Conservation (phyloP, 352 stramenopile species). For the Pythium brachiatum region DNA sequence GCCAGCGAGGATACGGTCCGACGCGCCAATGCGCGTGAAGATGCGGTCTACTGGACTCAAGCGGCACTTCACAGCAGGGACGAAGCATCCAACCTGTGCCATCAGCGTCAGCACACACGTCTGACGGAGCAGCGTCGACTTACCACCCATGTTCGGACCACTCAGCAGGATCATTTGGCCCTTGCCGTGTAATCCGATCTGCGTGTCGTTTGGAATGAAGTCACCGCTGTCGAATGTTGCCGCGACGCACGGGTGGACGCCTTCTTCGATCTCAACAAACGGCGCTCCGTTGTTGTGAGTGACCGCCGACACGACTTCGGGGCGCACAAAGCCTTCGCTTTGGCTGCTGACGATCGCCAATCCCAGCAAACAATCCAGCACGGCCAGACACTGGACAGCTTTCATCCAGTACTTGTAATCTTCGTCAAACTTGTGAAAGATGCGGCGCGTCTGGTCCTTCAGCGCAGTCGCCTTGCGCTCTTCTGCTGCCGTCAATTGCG, state of each 20-base stretch:
- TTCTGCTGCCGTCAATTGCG: constrained; percentile 73
- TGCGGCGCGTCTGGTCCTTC: constrained; percentile 85
- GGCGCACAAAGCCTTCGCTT: constrained; percentile 91
- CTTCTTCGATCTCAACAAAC: constrained; percentile 91
- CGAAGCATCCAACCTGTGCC: constrained; percentile 99
- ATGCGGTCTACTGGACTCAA: constrained; percentile 98
- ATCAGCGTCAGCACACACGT: constrained; percentile 98
- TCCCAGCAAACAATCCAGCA: constrained; percentile 95
- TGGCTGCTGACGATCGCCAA: constrained; percentile 92
- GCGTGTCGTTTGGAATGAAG: constrained; percentile 98
- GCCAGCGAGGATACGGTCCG: constrained; percentile 96
- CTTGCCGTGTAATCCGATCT: constrained; percentile 72
- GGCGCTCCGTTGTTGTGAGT: constrained; percentile 44
- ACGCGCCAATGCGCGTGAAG: constrained; percentile 99
- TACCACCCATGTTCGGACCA: constrained; percentile 99
- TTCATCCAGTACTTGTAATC: constrained; percentile 93
- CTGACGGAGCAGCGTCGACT: constrained; percentile 97
- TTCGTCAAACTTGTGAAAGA: constrained; percentile 98
- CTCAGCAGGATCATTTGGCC: constrained; percentile 91
- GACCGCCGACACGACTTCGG: constrained; percentile 82
- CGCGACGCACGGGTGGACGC: constrained; percentile 94
- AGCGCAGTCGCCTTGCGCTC: constrained; percentile 75
- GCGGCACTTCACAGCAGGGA: constrained; percentile 92
- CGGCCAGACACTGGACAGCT: constrained; percentile 88
- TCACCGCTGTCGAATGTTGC: constrained; percentile 73